Evolutionary conservation across 208 protist genomes (phyloP).

Genomic region (Leishmania lainsoni): DNA sequence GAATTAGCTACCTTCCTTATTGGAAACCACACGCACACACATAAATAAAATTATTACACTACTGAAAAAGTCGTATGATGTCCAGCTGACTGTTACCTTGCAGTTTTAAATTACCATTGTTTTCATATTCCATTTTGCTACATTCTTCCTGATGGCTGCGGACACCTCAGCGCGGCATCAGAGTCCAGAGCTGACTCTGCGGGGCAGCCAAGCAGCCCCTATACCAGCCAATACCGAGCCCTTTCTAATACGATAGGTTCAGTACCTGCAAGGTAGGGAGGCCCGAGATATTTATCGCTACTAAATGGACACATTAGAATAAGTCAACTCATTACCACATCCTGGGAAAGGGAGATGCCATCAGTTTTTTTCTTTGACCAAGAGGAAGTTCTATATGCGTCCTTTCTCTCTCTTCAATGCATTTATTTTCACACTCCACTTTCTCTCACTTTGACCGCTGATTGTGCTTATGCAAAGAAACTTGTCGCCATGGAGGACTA

Average conservation of each 20-base stretch:
- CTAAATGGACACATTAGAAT: background rate
- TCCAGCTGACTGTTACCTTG: background rate
- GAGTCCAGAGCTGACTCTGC: background rate
- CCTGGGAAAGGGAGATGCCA: background rate
- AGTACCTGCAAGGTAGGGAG: background rate
- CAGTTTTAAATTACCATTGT: background rate
- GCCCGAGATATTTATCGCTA: background rate
- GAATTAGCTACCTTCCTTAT: background rate
- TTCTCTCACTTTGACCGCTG: conserved; percentile 8
- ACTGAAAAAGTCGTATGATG: background rate
- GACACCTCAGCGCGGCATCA: background rate
- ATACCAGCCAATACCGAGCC: background rate
- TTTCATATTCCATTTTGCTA: background rate
- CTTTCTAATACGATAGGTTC: background rate
- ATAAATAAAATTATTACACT: background rate
- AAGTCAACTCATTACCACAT: background rate
- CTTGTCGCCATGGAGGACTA: conserved; percentile 88
- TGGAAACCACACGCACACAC: no score
- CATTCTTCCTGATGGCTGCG: background rate
- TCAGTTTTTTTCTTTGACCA: background rate
- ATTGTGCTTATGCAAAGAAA: conserved; percentile 4
- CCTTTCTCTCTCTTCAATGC: background rate
- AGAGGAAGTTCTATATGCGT: background rate
- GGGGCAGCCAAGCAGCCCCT: background rate
- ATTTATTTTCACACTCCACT: conserved; percentile 5